Evolutionary conservation across 805 yeast genomes (phyloP), one percentile per base, ranked within the genome.

Genomic region (Ogataea degrootiae): DNA sequence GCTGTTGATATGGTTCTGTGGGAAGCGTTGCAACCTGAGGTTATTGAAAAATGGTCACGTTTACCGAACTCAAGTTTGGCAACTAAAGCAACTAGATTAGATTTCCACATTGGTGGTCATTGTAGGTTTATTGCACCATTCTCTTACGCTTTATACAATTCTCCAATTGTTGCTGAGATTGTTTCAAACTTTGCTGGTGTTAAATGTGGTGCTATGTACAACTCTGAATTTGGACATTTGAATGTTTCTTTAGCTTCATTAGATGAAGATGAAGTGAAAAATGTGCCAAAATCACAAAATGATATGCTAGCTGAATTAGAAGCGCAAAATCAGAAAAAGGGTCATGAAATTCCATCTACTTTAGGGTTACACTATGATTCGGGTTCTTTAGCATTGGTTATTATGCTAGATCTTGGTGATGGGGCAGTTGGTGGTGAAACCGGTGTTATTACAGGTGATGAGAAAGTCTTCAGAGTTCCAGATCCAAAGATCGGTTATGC

Each of bases 1-100:
- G 84, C 84, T 4, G 67, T 78, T 44, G 72, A 72, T 37, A 73
- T 80, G 55, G 72, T 80, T 76, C 70, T 75, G 52, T 72, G 73
- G 61, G 84, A 80, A 57, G 58, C 76, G 19, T 66, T 79, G 53
- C 58, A 62, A 40, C 74, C 74, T 50, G 73, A 73, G 26, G 58
- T 66, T 6, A 68, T 78, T 45, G 49, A 66, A 46, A 65, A 68
- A 34, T 70, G 68, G 56, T 78, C 75, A 16, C 65, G 82, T 45
- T 54, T 63, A 14, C 68, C 71, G 14, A 62, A 59, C 42, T 66
- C 70, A 9, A 61, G 57, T 43, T 46, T 65, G 16, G 50, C 65
- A 12, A 60, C 44, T 12, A 57, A 55, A 38, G 59, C 59, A 41
- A 66, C 71, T 36, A 55, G 68, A 37, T 45, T 70, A 56, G 81